phyloP scores from a whole-genome alignment of 805 yeast species.

The Osmozyma mogii region DNA sequence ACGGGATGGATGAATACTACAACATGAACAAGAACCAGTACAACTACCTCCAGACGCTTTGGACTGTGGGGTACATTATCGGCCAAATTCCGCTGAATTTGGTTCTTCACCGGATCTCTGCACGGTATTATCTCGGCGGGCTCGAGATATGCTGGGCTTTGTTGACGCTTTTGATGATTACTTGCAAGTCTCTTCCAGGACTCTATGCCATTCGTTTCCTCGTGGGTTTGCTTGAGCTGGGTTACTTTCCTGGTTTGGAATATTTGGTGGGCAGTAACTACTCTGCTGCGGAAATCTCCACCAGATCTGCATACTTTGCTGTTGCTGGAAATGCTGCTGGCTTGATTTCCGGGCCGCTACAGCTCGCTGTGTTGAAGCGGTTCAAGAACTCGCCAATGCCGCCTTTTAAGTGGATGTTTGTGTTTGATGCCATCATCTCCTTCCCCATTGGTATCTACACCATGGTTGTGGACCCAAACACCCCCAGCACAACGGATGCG shows the following conservation, averaged over 20 bases:
- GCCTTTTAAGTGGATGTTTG: constrained; percentile 29
- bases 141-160: constrained; percentile 39
- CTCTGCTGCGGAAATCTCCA: constrained; percentile 18
- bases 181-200: constrained; percentile 5
- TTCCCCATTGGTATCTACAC: constrained; percentile 27
- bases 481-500: constrained; percentile 27
- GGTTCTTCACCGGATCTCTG: constrained; percentile 31
- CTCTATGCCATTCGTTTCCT: constrained; percentile 12
- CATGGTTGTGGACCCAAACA: constrained; percentile 25
- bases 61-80: constrained; percentile 12
- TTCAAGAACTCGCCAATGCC: constrained; percentile 15
- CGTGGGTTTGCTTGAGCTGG: constrained; percentile 38
- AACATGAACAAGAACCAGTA: constrained; percentile 11
- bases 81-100: constrained; percentile 13
- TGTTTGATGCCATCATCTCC: constrained; percentile 26
- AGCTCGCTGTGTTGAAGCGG: constrained; percentile 18
- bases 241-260: constrained; percentile 53
- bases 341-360: constrained; percentile 27
- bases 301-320: constrained; percentile 24
- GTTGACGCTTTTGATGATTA: constrained; percentile 19
- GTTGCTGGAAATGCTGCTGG: constrained; percentile 21
- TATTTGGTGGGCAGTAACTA: constrained; percentile 36
- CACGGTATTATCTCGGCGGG: constrained; percentile 38
- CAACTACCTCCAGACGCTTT: constrained; percentile 10
- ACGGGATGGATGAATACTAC: constrained; percentile 13